Evolutionary conservation across 1,284 basidiomycete species (phyloP), one percentile per base, ranked within the genome.

Genomic region (Omphalotus olearius): DNA sequence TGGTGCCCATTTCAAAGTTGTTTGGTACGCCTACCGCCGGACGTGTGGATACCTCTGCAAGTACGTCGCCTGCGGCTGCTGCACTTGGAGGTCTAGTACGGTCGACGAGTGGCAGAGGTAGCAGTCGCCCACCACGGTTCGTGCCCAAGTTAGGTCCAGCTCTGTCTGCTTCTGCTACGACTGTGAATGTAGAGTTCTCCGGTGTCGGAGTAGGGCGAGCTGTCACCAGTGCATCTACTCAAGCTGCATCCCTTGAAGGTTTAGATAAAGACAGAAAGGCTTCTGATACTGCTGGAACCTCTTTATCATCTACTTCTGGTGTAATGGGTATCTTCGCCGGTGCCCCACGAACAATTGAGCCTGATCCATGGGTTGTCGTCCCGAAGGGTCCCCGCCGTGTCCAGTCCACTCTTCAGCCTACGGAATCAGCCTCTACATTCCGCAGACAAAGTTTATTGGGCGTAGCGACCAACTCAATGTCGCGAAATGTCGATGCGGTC

Each of bases 181-280:
- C 91, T 0, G 92, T 97, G 59, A 94, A 92, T 55, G 93, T 98
- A 50, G 93, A 96, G 71, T 96, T 96, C 68, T 90, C 85, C 4
- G 86, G 88, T 2, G 70, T 80, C 1, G 89, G 86, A 14, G 78
- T 84, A 6, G 84, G 91, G 14, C 76, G 86, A 52, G 82, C 89
- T 0, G 79, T 85, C n/a, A 85, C 86, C 13, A 83, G 75, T 57
- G 74, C 79, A 25, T 68, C 58, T 7, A 40, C 51, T 47, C 16
- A n/a, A 14, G 2, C 43, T 25, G 4, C 43, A 6, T n/a, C 18
- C 45, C 61, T 42, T 38, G 54, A 35, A 58, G 56, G 28, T 35
- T 40, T 37, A 28, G 30, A 36, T 18, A 45, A 17, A 26, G 44
- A 35, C n/a, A 37, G 23, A 7, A 17, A 45, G 35, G 6, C 36